Evolutionary conservation across 192 early-diverging fungal genomes (phyloP).

Genomic region (Polychytrium aggregatum): DNA sequence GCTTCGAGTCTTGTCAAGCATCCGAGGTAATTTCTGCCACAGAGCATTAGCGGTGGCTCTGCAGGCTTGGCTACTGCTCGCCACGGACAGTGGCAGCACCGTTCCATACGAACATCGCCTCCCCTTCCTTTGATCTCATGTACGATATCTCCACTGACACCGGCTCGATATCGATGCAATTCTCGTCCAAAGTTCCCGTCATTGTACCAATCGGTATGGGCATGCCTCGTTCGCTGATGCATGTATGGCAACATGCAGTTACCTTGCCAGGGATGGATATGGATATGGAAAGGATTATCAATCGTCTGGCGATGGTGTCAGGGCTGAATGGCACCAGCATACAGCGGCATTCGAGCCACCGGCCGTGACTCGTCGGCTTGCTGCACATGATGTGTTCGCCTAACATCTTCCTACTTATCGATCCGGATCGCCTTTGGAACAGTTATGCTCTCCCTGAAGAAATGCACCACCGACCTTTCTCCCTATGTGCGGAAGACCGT

Average conservation of each 20-base stretch:
- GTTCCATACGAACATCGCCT: too few species aligned
- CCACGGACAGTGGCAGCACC: too few species aligned
- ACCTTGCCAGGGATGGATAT: too few species aligned
- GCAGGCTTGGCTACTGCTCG: not conserved
- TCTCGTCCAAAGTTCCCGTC: slow-evolving; percentile 53
- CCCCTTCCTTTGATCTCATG: too few species aligned
- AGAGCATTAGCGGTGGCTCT: not conserved
- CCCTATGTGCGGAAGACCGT: slow-evolving; percentile 91
- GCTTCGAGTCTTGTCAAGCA: slow-evolving; percentile 88
- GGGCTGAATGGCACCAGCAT: too few species aligned
- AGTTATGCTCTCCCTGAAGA: slow-evolving; percentile 82
- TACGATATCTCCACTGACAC: not conserved
- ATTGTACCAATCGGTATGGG: slow-evolving; percentile 73
- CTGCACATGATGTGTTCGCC: too few species aligned
- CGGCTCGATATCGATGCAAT: slow-evolving; percentile 2
- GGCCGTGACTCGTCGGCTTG: slow-evolving; percentile 4
- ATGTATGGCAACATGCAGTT: too few species aligned
- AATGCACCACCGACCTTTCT: slow-evolving; percentile 71
- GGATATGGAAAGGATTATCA: too few species aligned
- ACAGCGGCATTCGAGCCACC: not conserved
- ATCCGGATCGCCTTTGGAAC: too few species aligned
- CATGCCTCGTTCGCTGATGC: too few species aligned
- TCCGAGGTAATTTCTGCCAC: slow-evolving; percentile 47
- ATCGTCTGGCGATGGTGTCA: too few species aligned
- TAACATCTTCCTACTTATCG: too few species aligned